These are phyloP conservation scores for Neostapfia colusana DNA, from an alignment of 176 grass and related monocot genomes.

Conservation along the genomic window DNA sequence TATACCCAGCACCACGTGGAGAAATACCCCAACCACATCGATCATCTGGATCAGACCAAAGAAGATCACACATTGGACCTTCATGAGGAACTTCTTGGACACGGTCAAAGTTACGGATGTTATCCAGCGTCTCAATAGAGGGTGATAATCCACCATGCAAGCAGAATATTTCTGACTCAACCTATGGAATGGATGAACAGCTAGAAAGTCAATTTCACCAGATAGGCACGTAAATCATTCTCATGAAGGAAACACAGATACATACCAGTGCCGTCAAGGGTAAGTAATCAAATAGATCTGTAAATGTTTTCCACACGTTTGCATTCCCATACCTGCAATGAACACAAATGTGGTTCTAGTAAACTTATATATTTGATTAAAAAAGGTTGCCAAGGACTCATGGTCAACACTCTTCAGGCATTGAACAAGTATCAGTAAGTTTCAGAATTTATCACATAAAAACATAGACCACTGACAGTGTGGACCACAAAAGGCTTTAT, in stretches of 20 bases:
- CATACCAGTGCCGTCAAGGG: slow-evolving; percentile 90
- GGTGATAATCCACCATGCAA: slow-evolving; percentile 93
- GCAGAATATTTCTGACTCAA: slow-evolving; percentile 98
- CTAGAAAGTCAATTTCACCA: slow-evolving; percentile 4
- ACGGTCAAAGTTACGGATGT: slow-evolving; percentile 89
- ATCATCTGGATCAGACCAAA: slow-evolving; percentile 97
- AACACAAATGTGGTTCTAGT: neutral
- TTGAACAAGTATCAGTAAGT: neutral
- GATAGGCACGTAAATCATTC: neutral
- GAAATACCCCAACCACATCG: slow-evolving; percentile 98
- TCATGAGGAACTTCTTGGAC: slow-evolving; percentile 98
- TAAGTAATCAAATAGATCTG: slow-evolving; percentile 96
- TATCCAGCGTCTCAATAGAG: slow-evolving; percentile 91
- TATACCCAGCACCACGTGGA: slow-evolving; percentile 94
- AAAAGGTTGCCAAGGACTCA: neutral
- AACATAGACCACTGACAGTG: neutral
- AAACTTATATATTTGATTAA: neutral
- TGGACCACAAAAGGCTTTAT: neutral
- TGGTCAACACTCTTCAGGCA: neutral
- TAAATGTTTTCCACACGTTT: slow-evolving; percentile 99
- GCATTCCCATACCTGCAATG: slow-evolving; percentile 86
- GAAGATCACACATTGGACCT: slow-evolving; percentile 98
- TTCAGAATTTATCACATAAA: neutral
- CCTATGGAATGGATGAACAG: slow-evolving; percentile 43
- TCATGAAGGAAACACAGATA: slow-evolving; percentile 27